A percentile compares a stretch with the other conserved stretches of the same genome.
Evolutionary conservation across 768 basidiomycete genomes (phyloP).

Genomic region (Kwoniella sp.): DNA sequence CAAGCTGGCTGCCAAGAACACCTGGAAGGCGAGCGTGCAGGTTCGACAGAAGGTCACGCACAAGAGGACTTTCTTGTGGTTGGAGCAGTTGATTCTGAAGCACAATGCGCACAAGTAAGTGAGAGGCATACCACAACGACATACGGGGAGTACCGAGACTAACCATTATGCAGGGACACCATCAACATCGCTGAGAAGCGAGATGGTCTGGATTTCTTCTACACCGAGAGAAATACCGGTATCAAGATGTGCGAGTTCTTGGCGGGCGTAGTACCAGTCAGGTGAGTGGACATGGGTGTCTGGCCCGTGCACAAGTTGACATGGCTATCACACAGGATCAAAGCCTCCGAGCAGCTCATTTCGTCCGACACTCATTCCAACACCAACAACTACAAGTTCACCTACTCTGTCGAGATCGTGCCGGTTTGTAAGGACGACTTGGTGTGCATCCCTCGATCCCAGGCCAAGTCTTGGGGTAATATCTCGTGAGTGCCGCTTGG

Average conservation of each 20-base stretch:
- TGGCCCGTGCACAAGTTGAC: background rate
- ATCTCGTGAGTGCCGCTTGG: slow-evolving; percentile 61
- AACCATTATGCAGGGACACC: slow-evolving; percentile 59
- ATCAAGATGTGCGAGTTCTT: slow-evolving; percentile 97
- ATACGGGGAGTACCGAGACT: background rate
- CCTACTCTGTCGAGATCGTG: slow-evolving; percentile 93
- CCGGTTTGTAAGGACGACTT: slow-evolving; percentile 98
- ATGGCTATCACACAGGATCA: slow-evolving; percentile 59
- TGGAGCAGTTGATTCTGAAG: slow-evolving; percentile 95
- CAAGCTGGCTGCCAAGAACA: slow-evolving; percentile 93
- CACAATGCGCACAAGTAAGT: slow-evolving; percentile 81
- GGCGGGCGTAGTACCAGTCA: slow-evolving; percentile 74
- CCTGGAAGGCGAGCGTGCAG: slow-evolving; percentile 96
- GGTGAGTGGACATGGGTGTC: slow-evolving; percentile 55
- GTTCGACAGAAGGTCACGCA: slow-evolving; percentile 98
- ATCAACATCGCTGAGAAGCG: slow-evolving; percentile 85
- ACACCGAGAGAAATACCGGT: slow-evolving; percentile 81
- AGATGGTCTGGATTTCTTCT: slow-evolving; percentile 97
- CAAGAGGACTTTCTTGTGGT: slow-evolving; percentile 94
- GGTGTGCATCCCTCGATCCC: slow-evolving; percentile 77
- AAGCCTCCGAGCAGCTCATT: slow-evolving; percentile 88
- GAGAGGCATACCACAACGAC: background rate
- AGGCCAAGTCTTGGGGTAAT: slow-evolving; percentile 76
- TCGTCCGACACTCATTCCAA: slow-evolving; percentile 86
- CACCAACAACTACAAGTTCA: slow-evolving; percentile 94